These are phyloP conservation scores for Lathyrus aphaca DNA, from an alignment of 306 rosid species.

Conservation along the genomic window DNA sequence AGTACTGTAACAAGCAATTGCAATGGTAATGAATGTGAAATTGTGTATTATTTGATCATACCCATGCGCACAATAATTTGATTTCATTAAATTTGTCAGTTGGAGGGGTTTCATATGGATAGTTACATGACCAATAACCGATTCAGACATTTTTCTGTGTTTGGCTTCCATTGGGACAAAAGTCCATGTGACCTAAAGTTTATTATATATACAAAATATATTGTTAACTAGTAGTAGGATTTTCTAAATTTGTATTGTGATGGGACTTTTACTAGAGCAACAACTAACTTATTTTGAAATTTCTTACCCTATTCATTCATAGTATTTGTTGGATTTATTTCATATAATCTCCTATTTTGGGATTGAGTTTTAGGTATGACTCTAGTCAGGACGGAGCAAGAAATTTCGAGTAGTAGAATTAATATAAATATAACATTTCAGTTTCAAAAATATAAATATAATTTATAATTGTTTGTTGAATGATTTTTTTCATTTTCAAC, in stretches of 20 bases:
- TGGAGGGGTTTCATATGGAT: conserved; percentile 7
- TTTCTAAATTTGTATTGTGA: neutral
- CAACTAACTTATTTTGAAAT: too few relatives aligned
- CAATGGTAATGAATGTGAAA: conserved; percentile 28
- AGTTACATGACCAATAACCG: neutral
- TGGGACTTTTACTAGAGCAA: neutral
- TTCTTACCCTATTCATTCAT: too few relatives aligned
- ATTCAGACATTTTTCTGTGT: neutral
- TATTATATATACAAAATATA: neutral
- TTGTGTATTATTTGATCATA: conserved; percentile 26
- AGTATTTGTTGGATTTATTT: too few relatives aligned
- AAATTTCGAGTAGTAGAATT: too few relatives aligned
- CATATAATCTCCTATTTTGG: too few relatives aligned
- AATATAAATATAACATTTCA: too few relatives aligned
- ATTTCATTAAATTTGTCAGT: conserved; percentile 38
- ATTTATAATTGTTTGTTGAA: too few relatives aligned
- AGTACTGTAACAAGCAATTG: neutral
- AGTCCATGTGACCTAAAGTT: conserved; percentile 5
- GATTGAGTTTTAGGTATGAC: too few relatives aligned
- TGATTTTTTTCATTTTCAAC: too few relatives aligned
- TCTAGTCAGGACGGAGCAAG: too few relatives aligned
- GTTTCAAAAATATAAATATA: too few relatives aligned
- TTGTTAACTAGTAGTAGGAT: too few relatives aligned
- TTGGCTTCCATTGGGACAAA: neutral
- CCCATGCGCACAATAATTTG: conserved; percentile 35